Percentiles rank a stretch among this genome's conserved stretches.
Conservation (phyloP, 2,329 filamentous ascomycete species). For the Botrytis squamosa region DNA sequence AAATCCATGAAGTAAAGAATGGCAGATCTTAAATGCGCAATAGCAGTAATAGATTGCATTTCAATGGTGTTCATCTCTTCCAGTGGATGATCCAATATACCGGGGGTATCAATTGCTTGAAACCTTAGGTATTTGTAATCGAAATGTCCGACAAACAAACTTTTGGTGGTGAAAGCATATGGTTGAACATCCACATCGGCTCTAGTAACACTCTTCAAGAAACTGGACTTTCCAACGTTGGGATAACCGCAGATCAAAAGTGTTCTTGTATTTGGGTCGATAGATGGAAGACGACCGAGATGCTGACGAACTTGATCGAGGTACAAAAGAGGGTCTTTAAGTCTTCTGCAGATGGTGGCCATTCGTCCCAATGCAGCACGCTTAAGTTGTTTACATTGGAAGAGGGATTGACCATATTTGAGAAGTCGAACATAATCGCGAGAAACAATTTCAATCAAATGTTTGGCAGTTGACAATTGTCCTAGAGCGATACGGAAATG, state of each 20-base stretch:
- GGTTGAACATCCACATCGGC: constrained; percentile 97
- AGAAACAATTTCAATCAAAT: constrained; percentile 92
- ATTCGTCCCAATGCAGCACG: constrained; percentile 93
- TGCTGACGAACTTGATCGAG: constrained; percentile 97
- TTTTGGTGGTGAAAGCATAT: constrained; percentile 98
- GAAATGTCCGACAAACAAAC: constrained; percentile 94
- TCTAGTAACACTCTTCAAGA: constrained; percentile 85
- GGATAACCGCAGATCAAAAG: constrained; percentile 96
- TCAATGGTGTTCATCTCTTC: constrained; percentile 99
- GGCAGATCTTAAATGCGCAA: constrained; percentile 91
- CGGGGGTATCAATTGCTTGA: constrained; percentile 96
- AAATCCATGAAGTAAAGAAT: constrained; percentile 99
- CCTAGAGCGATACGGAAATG: constrained; percentile 96
- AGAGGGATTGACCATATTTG: constrained; percentile 95
- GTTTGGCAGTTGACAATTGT: constrained; percentile 92
- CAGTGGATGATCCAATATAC: constrained; percentile 93
- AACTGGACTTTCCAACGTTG: constrained; percentile 96
- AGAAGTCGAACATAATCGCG: constrained; percentile 94
- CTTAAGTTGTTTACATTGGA: constrained; percentile 99
- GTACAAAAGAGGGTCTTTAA: constrained; percentile 93
- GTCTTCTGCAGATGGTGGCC: constrained; percentile 91
- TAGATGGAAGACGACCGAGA: constrained; percentile 93
- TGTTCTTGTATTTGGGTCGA: constrained; percentile 95
- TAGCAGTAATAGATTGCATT: constrained; percentile 97
- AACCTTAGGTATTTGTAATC: constrained; percentile 92